Evolutionary conservation across 2,329 filamentous ascomycete species (phyloP).

Genomic region (Paecilomyces sp.): DNA sequence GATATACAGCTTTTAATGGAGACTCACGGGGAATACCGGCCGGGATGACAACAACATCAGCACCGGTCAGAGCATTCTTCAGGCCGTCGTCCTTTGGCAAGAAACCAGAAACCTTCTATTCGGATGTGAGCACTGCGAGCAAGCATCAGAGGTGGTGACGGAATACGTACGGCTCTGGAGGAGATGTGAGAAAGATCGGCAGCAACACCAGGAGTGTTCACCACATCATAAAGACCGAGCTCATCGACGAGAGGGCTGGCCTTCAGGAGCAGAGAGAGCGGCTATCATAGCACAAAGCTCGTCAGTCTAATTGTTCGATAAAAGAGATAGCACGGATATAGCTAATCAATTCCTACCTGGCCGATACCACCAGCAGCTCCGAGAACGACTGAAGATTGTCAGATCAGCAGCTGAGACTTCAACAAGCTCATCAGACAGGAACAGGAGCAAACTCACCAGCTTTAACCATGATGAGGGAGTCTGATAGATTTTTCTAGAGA

Average conservation of each 20-base stretch:
- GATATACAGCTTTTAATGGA: neutral
- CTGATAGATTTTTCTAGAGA: neutral
- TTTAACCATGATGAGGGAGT: conserved; percentile 40
- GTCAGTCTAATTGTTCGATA: neutral
- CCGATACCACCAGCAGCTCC: conserved; percentile 98
- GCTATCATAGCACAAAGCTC: conserved; percentile 46
- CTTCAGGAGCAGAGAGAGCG: conserved; percentile 94
- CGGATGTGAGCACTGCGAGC: conserved; percentile 18
- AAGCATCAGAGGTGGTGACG: neutral
- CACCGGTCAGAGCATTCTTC: conserved; percentile 81
- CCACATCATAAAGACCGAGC: conserved; percentile 97
- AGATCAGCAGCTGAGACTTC: conserved; percentile 10
- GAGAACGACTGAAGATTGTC: conserved; percentile 59
- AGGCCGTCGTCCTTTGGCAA: conserved; percentile 79
- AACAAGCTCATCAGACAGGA: neutral
- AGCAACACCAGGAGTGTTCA: conserved; percentile 94
- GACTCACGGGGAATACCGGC: conserved; percentile 91
- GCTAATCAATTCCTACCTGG: conserved; percentile 59
- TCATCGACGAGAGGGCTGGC: conserved; percentile 79
- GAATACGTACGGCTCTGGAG: conserved; percentile 64
- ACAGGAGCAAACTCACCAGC: conserved; percentile 26
- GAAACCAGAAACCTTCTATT: conserved; percentile 76
- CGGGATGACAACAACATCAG: conserved; percentile 94
- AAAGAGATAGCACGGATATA: neutral
- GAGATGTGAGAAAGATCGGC: conserved; percentile 97